Evolutionary conservation across 208 protist genomes (phyloP).

Genomic region (Leishmania turanica): DNA sequence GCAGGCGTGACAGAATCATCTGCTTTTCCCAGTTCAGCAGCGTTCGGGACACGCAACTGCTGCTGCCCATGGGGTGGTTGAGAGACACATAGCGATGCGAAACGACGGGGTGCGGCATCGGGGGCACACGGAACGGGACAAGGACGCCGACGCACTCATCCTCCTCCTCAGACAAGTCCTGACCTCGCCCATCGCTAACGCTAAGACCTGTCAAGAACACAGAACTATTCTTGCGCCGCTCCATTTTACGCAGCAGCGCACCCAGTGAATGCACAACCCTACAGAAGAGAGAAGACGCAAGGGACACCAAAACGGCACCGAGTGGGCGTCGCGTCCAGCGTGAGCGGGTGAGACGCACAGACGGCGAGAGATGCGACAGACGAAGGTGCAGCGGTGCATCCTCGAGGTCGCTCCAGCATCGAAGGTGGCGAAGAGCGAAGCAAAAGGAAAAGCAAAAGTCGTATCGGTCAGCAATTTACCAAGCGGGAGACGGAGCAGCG

Average conservation of each 20-base stretch:
- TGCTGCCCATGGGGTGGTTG: conserved; percentile 10
- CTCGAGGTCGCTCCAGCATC: background rate
- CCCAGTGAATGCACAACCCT: background rate
- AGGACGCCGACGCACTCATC: conserved; percentile 27
- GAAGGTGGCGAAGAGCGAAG: background rate
- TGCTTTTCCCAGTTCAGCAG: conserved; percentile 72
- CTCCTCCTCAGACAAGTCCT: background rate
- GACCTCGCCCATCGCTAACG: background rate
- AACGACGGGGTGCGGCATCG: conserved; percentile 26
- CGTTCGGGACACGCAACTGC: conserved; percentile 16
- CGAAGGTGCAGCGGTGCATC: background rate
- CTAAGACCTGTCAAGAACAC: conserved; percentile 37
- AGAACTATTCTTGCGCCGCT: background rate
- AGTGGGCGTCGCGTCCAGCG: background rate
- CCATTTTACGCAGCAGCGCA: background rate
- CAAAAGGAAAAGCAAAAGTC: background rate
- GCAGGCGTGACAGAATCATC: conserved; percentile 52
- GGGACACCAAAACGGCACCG: background rate
- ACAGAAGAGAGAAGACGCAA: background rate
- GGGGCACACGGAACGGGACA: conserved; percentile 49
- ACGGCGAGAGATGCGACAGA: background rate
- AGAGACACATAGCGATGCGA: conserved; percentile 41
- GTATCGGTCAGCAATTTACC: background rate
- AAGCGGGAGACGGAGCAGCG: background rate
- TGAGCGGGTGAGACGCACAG: background rate